Conservation (phyloP, 1,284 basidiomycete genomes). For the Leccinum subspadiceum region DNA sequence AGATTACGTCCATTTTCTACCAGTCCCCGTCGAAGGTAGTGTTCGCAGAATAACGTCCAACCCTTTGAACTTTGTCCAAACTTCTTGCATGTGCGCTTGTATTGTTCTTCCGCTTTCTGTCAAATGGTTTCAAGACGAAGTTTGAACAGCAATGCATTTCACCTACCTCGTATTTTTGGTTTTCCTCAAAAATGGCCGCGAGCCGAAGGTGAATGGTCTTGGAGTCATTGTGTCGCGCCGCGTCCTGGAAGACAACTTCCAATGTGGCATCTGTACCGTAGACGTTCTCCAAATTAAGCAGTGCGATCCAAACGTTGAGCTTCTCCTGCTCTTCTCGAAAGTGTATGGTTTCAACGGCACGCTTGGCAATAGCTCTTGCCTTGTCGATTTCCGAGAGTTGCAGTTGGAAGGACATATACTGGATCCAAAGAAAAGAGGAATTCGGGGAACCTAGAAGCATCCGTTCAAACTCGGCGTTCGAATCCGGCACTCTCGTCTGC, state of each 20-base stretch:
- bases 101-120: slow-evolving; percentile 86
- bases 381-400: slow-evolving; percentile 95
- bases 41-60: slow-evolving; percentile 88
- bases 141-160: neutral
- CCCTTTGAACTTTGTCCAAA: slow-evolving; percentile 89
- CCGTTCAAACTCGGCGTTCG: slow-evolving; percentile 93
- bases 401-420: slow-evolving; percentile 98
- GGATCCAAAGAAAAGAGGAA: slow-evolving; percentile 98
- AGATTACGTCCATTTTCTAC: slow-evolving; percentile 83
- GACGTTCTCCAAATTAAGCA: slow-evolving; percentile 93
- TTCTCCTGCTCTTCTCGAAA: slow-evolving; percentile 97
- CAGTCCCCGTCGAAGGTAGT: slow-evolving; percentile 70
- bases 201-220: slow-evolving; percentile 87
- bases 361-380: slow-evolving; percentile 83
- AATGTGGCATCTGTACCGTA: slow-evolving; percentile 86
- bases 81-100: slow-evolving; percentile 85
- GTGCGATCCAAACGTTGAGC: slow-evolving; percentile 96
- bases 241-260: slow-evolving; percentile 86
- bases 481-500: slow-evolving; percentile 83
- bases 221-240: slow-evolving; percentile 87
- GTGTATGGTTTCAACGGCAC: slow-evolving; percentile 86
- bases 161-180: slow-evolving; percentile 76
- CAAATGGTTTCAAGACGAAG: slow-evolving; percentile 14
- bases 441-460: slow-evolving; percentile 94
- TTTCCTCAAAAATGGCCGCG: slow-evolving; percentile 81